Evolutionary conservation across 495 filamentous ascomycete genomes (phyloP), one percentile per base, ranked within the genome.

Genomic region (Trichoderma orchidacearum): DNA sequence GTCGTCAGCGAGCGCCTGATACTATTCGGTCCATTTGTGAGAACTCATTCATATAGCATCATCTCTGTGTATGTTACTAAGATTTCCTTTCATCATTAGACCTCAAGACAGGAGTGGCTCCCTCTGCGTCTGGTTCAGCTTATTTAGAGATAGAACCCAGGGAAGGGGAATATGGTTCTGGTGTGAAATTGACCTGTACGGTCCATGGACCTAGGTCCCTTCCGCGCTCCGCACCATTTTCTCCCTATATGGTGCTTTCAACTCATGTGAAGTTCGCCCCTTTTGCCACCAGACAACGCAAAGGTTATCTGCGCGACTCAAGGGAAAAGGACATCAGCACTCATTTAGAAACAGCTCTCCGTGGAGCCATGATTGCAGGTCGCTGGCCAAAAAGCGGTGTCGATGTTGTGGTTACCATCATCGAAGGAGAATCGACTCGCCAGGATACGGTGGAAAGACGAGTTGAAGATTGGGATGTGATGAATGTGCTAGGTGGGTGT

Each of bases 321-420:
- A 82, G 77, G 57, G 93, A 97, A 73, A 80, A 91, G 18, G 93
- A 98, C 68, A 83, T 98, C 1, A 86, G 85, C 13, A 86, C 89
- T 1, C 94, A 96, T 66, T 72, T 98, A 9, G 91, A 96, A 67
- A 89, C 89, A 7, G 93, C 94, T 51, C 75, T 98, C 27, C 75
- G 87, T 28, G 91, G 94, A 3, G 85, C 88, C 2, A 85, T 97
- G 51, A 90, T 96, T 60, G 89, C 88, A 12, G 88, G 93, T 62
- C 77, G 90, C 30, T 98, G 93, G 89, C 93, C 93, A 17, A 98
- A 98, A 77, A 95, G 88, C 66, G 90, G 90, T 17, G 82, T 95
- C 12, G 93, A 98, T 60, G 83, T 97, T 30, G 84, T 94, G 7
- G 78, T 98, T 54, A 96, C 90, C 0, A 82, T 98, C 36, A 72